Base-by-base conservation (phyloP, 805 yeast genomes). In the Kurtzmaniella cleridarum region DNA sequence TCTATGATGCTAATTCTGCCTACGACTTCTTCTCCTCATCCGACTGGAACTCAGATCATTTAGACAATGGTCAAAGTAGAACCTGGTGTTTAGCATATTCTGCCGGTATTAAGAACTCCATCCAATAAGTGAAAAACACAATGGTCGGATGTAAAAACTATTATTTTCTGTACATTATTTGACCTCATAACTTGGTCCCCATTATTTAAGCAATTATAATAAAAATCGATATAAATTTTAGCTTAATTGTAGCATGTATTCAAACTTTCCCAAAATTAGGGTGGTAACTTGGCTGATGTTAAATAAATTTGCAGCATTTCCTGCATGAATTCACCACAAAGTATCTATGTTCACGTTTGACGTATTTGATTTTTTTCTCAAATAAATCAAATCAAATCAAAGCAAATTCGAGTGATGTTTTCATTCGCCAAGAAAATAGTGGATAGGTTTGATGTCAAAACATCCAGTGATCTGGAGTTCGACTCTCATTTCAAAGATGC, bases 1-100 rank as follows among this genome's bases (percentile, higher is more conserved):
- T 90, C 15, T 75, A 64, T 50, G 86, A 89, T 55, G 85, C 96
- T 1, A 40, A 55, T 15, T 41, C 71, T 1, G 71, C 95, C 0
- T 87, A 79, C 54, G 47, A 62, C 2, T 88, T 76, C 60, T 87
- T 86, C 55, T 41, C 62, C 3, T 46, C 60, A 1, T 45, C 46
- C 10, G 34, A 39, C 5, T 57, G 51, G 48, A 34, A 43, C 13
- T 45, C 47, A 37, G 57, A 60, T 34, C 73, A 71, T 58, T 60
- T 79, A 45, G 85, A 79, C 47, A 69, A 75, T 43, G 86, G 85
- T 20, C 78, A 75, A 71, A 75, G 81, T 49, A 59, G 74, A 44
- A 76, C 83, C 4, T 79, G 84, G 84, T 59, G 75, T 35, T 60
- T 78, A 44, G 80, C 83, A 0, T 78, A 68, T 54, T 61, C 79